Percentiles rank a stretch among this genome's conserved stretches.
These are phyloP conservation scores for Kappamyces sp. DNA, from an alignment of 192 early-diverging fungal species.

Conservation along the genomic window DNA sequence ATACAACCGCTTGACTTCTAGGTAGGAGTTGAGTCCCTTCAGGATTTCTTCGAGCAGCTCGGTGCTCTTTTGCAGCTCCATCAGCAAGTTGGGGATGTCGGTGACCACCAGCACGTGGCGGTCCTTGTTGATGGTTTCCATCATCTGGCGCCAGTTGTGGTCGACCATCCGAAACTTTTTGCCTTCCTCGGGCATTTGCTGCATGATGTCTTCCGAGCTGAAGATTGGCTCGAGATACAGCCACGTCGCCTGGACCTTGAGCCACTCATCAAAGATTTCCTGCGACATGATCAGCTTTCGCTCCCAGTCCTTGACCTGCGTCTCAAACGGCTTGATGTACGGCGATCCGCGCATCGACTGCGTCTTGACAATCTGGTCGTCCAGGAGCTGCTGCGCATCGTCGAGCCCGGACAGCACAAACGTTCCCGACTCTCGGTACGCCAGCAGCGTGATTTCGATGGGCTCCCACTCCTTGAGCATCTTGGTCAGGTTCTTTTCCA, in stretches of 20 bases:
- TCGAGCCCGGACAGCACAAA: constrained; percentile 53
- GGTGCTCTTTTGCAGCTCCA: constrained; percentile 51
- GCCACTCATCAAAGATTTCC: constrained; percentile 61
- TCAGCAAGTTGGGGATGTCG: constrained; percentile 54
- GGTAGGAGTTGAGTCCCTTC: constrained; percentile 57
- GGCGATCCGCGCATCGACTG: constrained; percentile 65
- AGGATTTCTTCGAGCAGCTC: constrained; percentile 52
- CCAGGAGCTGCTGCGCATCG: constrained; percentile 56
- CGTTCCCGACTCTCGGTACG: constrained; percentile 58
- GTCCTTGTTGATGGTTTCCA: constrained; percentile 50
- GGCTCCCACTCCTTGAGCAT: constrained; percentile 59
- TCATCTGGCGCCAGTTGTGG: constrained; percentile 52
- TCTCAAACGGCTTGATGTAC: constrained; percentile 61
- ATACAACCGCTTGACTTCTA: constrained; percentile 55
- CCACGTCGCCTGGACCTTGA: constrained; percentile 65
- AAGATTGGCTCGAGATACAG: constrained; percentile 62
- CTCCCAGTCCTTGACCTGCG: constrained; percentile 60
- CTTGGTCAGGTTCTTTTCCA: constrained; percentile 60
- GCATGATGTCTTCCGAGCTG: constrained; percentile 61
- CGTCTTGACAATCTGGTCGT: constrained; percentile 64
- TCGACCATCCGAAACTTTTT: constrained; percentile 57
- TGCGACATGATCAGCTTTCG: constrained; percentile 47
- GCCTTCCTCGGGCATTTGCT: constrained; percentile 65
- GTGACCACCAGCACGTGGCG: constrained; percentile 49
- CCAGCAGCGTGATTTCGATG: constrained; percentile 43